Conservation (phyloP, 257 asterid genomes). For the Scutellaria minor region DNA sequence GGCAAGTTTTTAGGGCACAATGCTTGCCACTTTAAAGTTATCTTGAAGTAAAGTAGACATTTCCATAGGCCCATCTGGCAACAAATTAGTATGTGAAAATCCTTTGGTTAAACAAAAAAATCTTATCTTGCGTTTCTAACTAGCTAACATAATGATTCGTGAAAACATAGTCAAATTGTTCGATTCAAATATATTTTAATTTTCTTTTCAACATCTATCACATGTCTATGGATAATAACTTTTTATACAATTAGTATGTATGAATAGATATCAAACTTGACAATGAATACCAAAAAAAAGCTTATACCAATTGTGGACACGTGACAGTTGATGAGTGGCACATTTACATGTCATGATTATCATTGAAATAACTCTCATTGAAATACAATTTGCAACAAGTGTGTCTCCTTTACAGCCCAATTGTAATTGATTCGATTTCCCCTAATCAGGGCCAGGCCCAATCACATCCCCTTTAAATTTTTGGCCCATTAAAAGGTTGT, state of each 20-base stretch:
- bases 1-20: neutral
- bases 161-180: neutral
- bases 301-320: no score
- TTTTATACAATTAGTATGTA: no score
- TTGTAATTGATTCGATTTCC: neutral
- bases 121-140: no score
- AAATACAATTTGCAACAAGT: no score
- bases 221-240: no score
- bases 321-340: no score
- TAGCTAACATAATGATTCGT: no score
- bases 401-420: neutral
- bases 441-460: neutral
- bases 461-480: neutral
- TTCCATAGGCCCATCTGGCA: neutral
- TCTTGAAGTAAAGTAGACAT: neutral
- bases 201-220: no score
- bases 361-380: no score
- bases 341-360: no score
- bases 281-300: no score
- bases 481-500: neutral
- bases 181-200: neutral
- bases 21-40: conserved; percentile 24
- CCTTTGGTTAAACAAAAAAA: neutral
- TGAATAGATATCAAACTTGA: no score
- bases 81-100: neutral